Conservation (phyloP, 441 rosid species). For the Adansonia gregorii region DNA sequence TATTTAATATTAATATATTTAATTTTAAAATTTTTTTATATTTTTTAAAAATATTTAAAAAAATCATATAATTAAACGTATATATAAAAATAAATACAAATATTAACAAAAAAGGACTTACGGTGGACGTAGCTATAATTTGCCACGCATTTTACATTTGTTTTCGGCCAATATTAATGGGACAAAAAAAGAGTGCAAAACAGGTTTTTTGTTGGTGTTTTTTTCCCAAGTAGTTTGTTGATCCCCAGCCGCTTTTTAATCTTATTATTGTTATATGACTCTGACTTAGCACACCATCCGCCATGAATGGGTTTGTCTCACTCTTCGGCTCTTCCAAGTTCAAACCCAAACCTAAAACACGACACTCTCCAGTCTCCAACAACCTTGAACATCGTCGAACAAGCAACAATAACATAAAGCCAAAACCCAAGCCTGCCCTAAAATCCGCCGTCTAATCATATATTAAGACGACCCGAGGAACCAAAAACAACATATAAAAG, state of each 20-base stretch:
- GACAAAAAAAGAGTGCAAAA: background rate
- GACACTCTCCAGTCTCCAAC: background rate
- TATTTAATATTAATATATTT: no score
- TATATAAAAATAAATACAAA: no score
- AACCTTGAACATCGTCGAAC: constrained; percentile 7
- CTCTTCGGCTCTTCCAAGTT: background rate
- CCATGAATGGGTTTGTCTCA: constrained; percentile 6
- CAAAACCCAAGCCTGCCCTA: background rate
- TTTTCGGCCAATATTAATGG: no score
- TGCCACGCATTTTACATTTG: no score
- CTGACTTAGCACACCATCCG: background rate
- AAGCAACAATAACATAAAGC: background rate
- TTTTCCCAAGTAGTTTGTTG: background rate
- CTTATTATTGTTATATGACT: background rate
- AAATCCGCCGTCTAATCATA: background rate
- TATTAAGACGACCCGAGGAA: background rate
- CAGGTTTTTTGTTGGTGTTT: background rate
- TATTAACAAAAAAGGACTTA: no score
- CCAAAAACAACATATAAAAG: no score
- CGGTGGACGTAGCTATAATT: no score
- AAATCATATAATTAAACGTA: no score
- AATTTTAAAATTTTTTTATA: no score
- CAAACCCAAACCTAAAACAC: background rate
- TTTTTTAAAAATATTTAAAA: no score
- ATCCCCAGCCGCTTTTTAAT: constrained; percentile 5